phyloP scores from a whole-genome alignment of 2,329 filamentous ascomycete species.

The Huntiella abstrusa region DNA sequence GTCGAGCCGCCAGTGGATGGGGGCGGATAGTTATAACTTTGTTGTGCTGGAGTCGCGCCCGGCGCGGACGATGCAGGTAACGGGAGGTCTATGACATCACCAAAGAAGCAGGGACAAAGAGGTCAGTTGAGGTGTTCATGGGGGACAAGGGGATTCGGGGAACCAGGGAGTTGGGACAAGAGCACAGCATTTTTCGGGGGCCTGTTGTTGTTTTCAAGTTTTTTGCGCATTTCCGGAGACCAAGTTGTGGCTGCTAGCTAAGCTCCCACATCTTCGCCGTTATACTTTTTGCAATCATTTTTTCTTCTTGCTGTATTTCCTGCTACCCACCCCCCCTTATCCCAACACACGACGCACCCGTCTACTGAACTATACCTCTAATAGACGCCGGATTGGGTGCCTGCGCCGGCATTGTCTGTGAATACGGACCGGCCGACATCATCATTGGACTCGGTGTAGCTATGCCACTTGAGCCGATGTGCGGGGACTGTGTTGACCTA shows the following conservation, averaged over 20 bases:
- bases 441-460: constrained; percentile 34
- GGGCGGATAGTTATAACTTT: constrained; percentile 43
- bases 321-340: too few species aligned
- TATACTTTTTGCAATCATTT: too few species aligned
- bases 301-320: too few species aligned
- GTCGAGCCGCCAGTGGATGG: constrained; percentile 24
- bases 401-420: constrained; percentile 51
- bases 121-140: too few species aligned
- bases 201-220: too few species aligned
- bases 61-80: constrained; percentile 33
- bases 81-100: constrained; percentile 23
- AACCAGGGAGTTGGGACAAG: too few species aligned
- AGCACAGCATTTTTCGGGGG: too few species aligned
- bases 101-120: too few species aligned
- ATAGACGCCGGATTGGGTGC: constrained; percentile 52
- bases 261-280: too few species aligned
- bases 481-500: constrained; percentile 38
- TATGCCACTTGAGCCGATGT: constrained; percentile 34
- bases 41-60: constrained; percentile 26
- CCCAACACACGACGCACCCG: neutral
- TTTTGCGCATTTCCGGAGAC: too few species aligned
- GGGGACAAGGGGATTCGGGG: too few species aligned
- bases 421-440: constrained; percentile 47
- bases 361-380: constrained; percentile 42
- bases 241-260: too few species aligned